phyloP scores from a whole-genome alignment of 1,139 yeast genomes.

The Saccharomyces hybrid region DNA sequence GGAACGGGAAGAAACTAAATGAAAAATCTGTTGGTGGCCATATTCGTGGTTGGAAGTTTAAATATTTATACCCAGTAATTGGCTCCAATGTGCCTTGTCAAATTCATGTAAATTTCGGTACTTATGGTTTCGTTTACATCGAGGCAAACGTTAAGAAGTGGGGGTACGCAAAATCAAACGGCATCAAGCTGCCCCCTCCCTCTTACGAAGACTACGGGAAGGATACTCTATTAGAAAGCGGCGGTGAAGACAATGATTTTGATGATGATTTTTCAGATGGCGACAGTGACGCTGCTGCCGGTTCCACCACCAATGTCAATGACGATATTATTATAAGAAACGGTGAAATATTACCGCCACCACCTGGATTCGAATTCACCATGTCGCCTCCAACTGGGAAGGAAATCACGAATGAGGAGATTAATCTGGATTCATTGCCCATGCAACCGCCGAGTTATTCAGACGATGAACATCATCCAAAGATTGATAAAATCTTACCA shows the following conservation, averaged over 20 bases:
- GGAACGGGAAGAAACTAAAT: conserved; percentile 61
- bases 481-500: not conserved
- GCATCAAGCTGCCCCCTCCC: conserved; percentile 66
- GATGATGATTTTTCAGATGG: conserved; percentile 30
- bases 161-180: conserved; percentile 77
- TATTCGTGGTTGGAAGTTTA: conserved; percentile 67
- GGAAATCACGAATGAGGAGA: conserved; percentile 24
- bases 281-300: conserved; percentile 26
- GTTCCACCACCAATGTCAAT: conserved; percentile 18
- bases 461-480: conserved; percentile 17
- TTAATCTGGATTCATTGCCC: conserved; percentile 31
- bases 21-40: conserved; percentile 70
- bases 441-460: conserved; percentile 35
- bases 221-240: conserved; percentile 35
- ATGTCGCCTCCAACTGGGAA: conserved; percentile 20
- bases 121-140: conserved; percentile 84
- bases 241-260: conserved; percentile 32
- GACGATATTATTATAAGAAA: conserved; percentile 16
- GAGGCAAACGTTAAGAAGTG: conserved; percentile 88
- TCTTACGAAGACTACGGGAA: conserved; percentile 48
- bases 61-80: conserved; percentile 81
- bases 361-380: conserved; percentile 32
- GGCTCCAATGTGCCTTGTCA: conserved; percentile 73
- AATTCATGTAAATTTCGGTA: conserved; percentile 81
- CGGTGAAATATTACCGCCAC: conserved; percentile 31